Evolutionary conservation across 2,329 filamentous ascomycete genomes (phyloP).

Genomic region (Colletotrichum shisoi): DNA sequence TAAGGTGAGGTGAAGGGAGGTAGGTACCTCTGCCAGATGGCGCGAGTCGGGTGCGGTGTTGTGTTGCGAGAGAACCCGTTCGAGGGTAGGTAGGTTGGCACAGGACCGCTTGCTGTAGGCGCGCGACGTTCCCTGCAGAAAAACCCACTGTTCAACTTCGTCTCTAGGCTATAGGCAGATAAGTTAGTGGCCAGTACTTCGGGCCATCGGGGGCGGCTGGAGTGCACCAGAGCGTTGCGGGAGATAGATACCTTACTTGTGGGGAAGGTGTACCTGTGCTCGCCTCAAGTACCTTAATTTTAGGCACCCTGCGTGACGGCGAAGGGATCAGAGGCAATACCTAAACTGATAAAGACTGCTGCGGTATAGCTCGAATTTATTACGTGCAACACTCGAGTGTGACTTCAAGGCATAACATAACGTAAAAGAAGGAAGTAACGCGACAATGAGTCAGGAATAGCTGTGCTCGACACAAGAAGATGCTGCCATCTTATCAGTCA

Average conservation of each 20-base stretch:
- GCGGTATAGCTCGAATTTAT: neutral
- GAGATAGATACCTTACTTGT: too few relatives aligned
- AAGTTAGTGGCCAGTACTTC: neutral
- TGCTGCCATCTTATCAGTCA: neutral
- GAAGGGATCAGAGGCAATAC: too few relatives aligned
- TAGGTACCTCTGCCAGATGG: slow-evolving; percentile 1
- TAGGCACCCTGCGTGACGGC: neutral
- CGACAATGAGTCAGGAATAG: neutral
- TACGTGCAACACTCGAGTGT: neutral
- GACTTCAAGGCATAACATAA: neutral
- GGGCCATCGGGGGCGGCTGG: neutral
- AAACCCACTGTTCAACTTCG: neutral
- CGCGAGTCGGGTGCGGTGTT: neutral
- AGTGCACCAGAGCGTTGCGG: neutral
- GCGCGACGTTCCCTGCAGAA: neutral
- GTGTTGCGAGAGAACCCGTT: slow-evolving; percentile 1
- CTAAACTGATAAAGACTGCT: neutral
- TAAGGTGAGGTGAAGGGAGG: neutral
- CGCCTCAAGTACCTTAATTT: neutral
- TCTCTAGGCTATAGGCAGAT: neutral
- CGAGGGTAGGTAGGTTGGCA: neutral
- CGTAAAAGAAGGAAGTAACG: neutral
- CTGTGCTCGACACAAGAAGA: neutral
- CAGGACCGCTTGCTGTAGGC: neutral
- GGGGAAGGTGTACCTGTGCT: neutral